Base-by-base conservation (phyloP, 2,329 filamentous ascomycete genomes). In the Pyrenophora seminiperda region DNA sequence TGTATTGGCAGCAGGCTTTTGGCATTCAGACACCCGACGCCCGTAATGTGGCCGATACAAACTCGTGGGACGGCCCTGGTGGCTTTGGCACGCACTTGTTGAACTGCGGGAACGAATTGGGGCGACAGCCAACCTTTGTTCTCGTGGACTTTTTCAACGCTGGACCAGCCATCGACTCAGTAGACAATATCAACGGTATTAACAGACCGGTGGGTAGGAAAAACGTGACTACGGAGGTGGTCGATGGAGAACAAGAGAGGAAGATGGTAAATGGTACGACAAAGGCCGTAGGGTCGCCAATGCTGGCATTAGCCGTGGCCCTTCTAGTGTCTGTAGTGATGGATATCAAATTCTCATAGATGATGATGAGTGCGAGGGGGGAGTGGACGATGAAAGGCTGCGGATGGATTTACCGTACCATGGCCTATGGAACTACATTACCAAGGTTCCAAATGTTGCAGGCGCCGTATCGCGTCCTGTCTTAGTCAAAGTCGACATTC, bases 121-220 rank as follows among this genome's bases (percentile, higher is more conserved):
- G 79, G 7, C 68, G 74, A 13, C 77, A 79, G 47, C 88, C 89
- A 20, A 84, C 81, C 2, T 91, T 90, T 63, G 79, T 90, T 13
- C 79, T 93, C 7, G 88, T 93, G 2, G 89, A 93, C 72, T 91
- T 91, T 72, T 91, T 86, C 72, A 85, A 89, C 70, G 79, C 85
- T 56, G 89, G 86, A 0, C 83, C 85, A 0, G 82, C 87, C 19
- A 82, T 93, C 48, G 76, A 79, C 2, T 83, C 84, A 0, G 84
- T 87, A 3, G 89, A 93, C 71, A 72, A 63, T 37, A 71, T 91
- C 64, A 93, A 93, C 69, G 74, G 76, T 18, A 76, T 83, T 19
- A 73, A 71, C 5, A 62, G 69, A 20, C 64, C 77, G 1, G 72
- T 77, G 5, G 80, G 79, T 9, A 72, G 80, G 30, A 73, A 59